Evolutionary conservation across 352 stramenopile species (phyloP).

Genomic region (Globisporangium yorkense): DNA sequence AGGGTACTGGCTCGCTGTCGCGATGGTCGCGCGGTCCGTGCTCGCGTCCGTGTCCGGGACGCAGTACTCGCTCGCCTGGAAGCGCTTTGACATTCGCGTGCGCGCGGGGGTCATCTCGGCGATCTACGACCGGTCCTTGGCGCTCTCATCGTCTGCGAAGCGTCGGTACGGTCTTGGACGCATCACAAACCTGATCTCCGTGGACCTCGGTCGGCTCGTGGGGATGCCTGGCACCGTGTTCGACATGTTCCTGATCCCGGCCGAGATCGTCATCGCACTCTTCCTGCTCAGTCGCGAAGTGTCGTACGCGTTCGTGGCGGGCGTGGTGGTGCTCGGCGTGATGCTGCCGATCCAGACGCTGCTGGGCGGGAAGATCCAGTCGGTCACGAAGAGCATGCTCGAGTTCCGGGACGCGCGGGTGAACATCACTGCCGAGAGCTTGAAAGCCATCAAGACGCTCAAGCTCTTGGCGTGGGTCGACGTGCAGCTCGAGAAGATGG

Average conservation of each 20-base stretch:
- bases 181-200: slow-evolving; percentile 73
- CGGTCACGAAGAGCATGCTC: slow-evolving; percentile 66
- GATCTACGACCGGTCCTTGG: slow-evolving; percentile 60
- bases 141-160: slow-evolving; percentile 26
- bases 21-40: slow-evolving; percentile 50
- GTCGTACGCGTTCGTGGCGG: slow-evolving; percentile 80
- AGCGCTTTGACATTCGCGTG: slow-evolving; percentile 70
- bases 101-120: slow-evolving; percentile 60
- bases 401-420: slow-evolving; percentile 78
- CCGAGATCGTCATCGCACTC: slow-evolving; percentile 72
- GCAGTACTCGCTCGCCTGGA: slow-evolving; percentile 76
- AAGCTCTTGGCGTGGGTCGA: slow-evolving; percentile 75
- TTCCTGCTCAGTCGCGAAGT: slow-evolving; percentile 69
- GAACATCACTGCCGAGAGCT: slow-evolving; percentile 47
- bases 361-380: slow-evolving; percentile 74
- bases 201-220: slow-evolving; percentile 72
- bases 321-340: slow-evolving; percentile 57
- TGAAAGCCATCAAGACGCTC: slow-evolving; percentile 70
- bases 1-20: slow-evolving; percentile 52
- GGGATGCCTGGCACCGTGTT: slow-evolving; percentile 70
- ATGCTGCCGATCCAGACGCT: slow-evolving; percentile 86
- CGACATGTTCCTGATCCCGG: slow-evolving; percentile 72
- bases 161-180: slow-evolving; percentile 38
- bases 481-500: slow-evolving; percentile 42
- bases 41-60: slow-evolving; percentile 57